Conservation (phyloP, 768 basidiomycete genomes). For the Auricularia auricula-judae region DNA sequence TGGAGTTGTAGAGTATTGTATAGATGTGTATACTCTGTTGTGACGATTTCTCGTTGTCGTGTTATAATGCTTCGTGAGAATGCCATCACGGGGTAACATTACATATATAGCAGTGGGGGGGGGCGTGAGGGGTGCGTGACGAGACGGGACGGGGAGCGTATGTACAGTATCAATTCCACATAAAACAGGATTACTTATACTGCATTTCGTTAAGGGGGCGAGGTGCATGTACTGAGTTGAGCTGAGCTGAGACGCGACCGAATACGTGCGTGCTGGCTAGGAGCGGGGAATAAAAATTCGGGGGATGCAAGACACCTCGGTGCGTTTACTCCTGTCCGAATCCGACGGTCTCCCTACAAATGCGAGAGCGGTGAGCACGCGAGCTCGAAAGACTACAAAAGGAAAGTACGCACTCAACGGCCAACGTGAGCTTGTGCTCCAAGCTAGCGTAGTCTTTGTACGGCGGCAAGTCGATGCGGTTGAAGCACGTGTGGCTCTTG, state of each 20-base stretch:
- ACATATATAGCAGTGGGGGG: too few species aligned
- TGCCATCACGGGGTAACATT: too few species aligned
- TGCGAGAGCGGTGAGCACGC: conserved; percentile 5
- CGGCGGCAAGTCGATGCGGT: conserved; percentile 86
- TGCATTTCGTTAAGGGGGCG: not conserved
- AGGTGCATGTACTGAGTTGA: not conserved
- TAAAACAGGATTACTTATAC: not conserved
- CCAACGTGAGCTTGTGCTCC: conserved; percentile 90
- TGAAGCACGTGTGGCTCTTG: conserved; percentile 86
- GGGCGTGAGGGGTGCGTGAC: too few species aligned
- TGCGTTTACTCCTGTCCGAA: conserved; percentile 76
- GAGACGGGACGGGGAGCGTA: too few species aligned
- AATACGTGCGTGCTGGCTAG: not conserved
- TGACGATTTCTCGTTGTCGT: too few species aligned
- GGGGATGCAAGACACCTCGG: not conserved
- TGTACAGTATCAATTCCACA: not conserved
- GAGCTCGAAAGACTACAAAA: conserved; percentile 5
- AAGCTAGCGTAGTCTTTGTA: conserved; percentile 92
- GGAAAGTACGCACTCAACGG: conserved; percentile 66
- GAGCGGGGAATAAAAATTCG: not conserved
- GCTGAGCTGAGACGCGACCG: not conserved
- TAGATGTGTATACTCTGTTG: too few species aligned
- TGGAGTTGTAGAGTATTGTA: too few species aligned
- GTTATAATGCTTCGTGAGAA: too few species aligned
- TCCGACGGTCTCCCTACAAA: conserved; percentile 74